A percentile compares a stretch with the other conserved stretches of the same genome.
Evolutionary conservation across 805 yeast species (phyloP).

Genomic region (Lipomyces chichibuensis): DNA sequence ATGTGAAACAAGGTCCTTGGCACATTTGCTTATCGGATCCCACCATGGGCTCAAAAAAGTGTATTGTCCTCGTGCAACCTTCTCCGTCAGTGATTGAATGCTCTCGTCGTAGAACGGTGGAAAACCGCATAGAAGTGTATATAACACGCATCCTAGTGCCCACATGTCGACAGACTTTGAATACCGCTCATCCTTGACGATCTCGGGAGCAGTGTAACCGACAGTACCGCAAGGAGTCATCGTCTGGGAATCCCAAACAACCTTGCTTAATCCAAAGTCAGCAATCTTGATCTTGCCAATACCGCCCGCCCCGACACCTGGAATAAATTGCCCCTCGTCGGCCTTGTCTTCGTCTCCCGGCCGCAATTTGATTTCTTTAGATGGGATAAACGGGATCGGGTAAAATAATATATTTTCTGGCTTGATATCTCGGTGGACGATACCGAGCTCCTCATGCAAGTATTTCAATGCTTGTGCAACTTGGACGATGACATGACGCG

Average conservation of each 20-base stretch:
- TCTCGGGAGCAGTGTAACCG: slow-evolving; percentile 98
- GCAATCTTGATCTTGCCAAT: slow-evolving; percentile 89
- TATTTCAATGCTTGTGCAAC: slow-evolving; percentile 71
- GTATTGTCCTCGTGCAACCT: slow-evolving; percentile 78
- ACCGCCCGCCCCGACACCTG: slow-evolving; percentile 88
- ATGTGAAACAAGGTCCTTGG: slow-evolving; percentile 68
- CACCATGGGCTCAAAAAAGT: slow-evolving; percentile 84
- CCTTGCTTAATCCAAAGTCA: slow-evolving; percentile 93
- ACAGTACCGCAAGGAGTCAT: slow-evolving; percentile 99
- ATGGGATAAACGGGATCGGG: slow-evolving; percentile 53
- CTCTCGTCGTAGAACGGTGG: slow-evolving; percentile 94
- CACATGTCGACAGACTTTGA: slow-evolving; percentile 97
- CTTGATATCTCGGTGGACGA: slow-evolving; percentile 80
- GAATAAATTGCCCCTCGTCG: slow-evolving; percentile 85
- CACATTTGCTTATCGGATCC: slow-evolving; percentile 75
- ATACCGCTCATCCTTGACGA: slow-evolving; percentile 89
- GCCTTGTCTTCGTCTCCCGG: slow-evolving; percentile 54
- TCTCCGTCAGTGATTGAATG: slow-evolving; percentile 71
- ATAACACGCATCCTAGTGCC: slow-evolving; percentile 96
- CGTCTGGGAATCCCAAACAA: slow-evolving; percentile 82
- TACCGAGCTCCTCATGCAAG: slow-evolving; percentile 69
- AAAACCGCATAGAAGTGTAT: slow-evolving; percentile 92
- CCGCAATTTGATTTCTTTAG: slow-evolving; percentile 42
- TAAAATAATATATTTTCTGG: slow-evolving; percentile 75
- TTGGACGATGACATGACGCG: slow-evolving; percentile 73